Conservation (phyloP, 1,284 basidiomycete species). For the Cryptococcus neoformans region DNA sequence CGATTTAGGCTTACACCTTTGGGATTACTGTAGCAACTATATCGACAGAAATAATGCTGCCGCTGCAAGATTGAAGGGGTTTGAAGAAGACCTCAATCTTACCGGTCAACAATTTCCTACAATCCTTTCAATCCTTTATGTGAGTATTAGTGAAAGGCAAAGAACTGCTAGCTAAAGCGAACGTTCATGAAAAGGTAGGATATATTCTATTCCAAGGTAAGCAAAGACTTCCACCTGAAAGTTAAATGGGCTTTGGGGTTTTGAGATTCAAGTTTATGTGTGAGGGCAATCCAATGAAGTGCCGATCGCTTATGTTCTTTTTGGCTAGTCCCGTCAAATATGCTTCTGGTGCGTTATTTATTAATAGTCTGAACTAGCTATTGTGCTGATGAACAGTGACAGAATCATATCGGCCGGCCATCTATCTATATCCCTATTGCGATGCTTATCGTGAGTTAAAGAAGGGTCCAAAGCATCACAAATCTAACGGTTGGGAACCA, state of each 20-base stretch:
- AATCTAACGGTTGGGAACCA: neutral
- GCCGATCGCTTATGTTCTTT: no score
- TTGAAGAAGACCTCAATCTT: slow-evolving; percentile 37
- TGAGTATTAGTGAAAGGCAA: neutral
- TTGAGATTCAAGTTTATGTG: slow-evolving; percentile 1
- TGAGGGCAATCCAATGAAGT: no score
- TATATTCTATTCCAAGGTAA: slow-evolving; percentile 68
- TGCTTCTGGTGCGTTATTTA: slow-evolving; percentile 22
- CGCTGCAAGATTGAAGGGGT: slow-evolving; percentile 31
- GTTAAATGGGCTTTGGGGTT: no score
- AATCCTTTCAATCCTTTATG: slow-evolving; percentile 37
- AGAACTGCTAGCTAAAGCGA: neutral
- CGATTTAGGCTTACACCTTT: no score
- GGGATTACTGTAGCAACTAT: slow-evolving; percentile 15
- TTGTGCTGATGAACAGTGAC: neutral
- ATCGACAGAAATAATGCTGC: slow-evolving; percentile 43
- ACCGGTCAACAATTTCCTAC: slow-evolving; percentile 28
- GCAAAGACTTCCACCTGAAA: neutral
- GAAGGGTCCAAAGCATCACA: neutral
- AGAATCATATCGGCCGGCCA: slow-evolving; percentile 67
- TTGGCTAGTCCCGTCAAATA: slow-evolving; percentile 40
- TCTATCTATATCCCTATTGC: slow-evolving; percentile 68
- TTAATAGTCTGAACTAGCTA: neutral
- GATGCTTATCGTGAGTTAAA: slow-evolving; percentile 52
- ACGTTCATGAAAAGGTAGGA: slow-evolving; percentile 22